Conservation (phyloP, 208 protist species). For the Acanthamoeba sp. region DNA sequence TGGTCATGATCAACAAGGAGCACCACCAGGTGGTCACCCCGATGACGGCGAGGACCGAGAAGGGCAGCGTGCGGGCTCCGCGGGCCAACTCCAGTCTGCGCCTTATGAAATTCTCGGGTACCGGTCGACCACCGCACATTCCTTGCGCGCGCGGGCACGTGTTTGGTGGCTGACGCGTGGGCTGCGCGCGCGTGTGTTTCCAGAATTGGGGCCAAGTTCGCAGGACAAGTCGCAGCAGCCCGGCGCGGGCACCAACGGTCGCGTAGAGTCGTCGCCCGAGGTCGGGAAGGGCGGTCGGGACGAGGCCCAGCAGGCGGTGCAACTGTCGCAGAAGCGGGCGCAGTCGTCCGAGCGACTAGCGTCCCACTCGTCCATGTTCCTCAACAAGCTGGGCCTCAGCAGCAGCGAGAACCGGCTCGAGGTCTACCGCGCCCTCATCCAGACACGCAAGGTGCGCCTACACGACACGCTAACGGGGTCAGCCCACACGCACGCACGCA, state of each 20-base stretch:
- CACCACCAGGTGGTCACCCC: too few relatives aligned
- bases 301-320: neutral
- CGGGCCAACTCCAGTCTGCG: neutral
- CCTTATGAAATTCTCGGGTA: neutral
- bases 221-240: too few relatives aligned
- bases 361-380: slow-evolving; percentile 15
- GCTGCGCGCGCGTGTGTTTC: too few relatives aligned
- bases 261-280: neutral
- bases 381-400: slow-evolving; percentile 18
- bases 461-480: neutral
- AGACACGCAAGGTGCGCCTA: neutral
- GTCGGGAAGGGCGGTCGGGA: neutral
- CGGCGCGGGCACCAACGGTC: too few relatives aligned
- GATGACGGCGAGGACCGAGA: neutral
- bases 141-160: too few relatives aligned
- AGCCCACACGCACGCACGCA: too few relatives aligned
- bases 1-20: too few relatives aligned
- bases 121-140: neutral
- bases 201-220: too few relatives aligned
- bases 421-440: neutral
- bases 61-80: too few relatives aligned
- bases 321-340: neutral
- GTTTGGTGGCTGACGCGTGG: neutral
- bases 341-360: neutral
- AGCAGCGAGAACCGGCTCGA: neutral